Evolutionary conservation across 352 stramenopile genomes (phyloP).

Genomic region (Pythium graminicola): DNA sequence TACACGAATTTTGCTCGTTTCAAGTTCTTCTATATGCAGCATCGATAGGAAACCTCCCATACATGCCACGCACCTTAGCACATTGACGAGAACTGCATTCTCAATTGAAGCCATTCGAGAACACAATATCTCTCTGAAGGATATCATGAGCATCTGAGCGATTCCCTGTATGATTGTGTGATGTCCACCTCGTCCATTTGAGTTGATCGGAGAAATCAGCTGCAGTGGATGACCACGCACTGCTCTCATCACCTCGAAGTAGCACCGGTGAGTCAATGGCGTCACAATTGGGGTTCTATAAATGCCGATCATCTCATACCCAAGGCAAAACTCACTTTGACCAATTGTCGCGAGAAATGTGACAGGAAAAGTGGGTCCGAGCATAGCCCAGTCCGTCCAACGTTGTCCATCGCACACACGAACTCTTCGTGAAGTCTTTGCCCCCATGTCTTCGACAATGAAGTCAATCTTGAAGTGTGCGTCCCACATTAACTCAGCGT

Average conservation of each 20-base stretch:
- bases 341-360: constrained; percentile 26
- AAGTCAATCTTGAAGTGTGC: constrained; percentile 18
- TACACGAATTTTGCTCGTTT: not conserved
- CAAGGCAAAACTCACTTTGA: constrained; percentile 36
- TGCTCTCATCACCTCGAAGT: constrained; percentile 39
- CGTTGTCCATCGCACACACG: not conserved
- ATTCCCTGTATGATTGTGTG: constrained; percentile 18
- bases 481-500: constrained; percentile 12
- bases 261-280: constrained; percentile 45
- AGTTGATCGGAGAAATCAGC: constrained; percentile 21
- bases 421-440: constrained; percentile 4
- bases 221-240: constrained; percentile 28
- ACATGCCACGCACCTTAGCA: constrained; percentile 1
- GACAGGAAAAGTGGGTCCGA: constrained; percentile 13
- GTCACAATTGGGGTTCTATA: constrained; percentile 30
- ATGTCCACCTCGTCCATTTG: constrained; percentile 2
- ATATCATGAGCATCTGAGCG: constrained; percentile 32
- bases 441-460: constrained; percentile 12
- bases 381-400: constrained; percentile 3
- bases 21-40: not conserved
- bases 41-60: constrained; percentile 10
- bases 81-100: not conserved
- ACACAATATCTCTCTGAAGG: constrained; percentile 26
- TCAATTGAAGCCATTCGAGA: not conserved
- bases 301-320: constrained; percentile 43